phyloP scores from a whole-genome alignment of 768 basidiomycete genomes.

The Tricholoma bakamatsutake region DNA sequence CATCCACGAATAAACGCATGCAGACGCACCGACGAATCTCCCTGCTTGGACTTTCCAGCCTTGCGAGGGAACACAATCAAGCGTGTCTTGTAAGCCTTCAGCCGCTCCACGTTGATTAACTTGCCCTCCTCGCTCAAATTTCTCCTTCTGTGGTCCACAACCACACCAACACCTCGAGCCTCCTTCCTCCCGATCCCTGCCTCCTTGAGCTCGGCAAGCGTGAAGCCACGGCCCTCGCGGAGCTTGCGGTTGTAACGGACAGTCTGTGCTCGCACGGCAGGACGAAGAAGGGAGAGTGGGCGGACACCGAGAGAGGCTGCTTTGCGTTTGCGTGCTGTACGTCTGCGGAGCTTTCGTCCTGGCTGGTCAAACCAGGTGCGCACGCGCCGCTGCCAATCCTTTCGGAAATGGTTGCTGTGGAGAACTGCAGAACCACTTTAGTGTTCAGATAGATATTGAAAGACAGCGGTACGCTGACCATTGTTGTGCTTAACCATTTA shows the following conservation, averaged over 20 bases:
- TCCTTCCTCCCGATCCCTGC: slow-evolving; percentile 93
- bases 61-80: slow-evolving; percentile 98
- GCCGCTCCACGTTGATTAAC: slow-evolving; percentile 87
- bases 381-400: slow-evolving; percentile 98
- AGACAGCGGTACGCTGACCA: slow-evolving; percentile 40
- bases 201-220: slow-evolving; percentile 89
- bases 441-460: background rate
- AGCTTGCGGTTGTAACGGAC: slow-evolving; percentile 98
- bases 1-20: slow-evolving; percentile 5
- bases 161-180: slow-evolving; percentile 88
- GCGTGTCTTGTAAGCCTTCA: slow-evolving; percentile 88
- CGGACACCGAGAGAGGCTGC: slow-evolving; percentile 88
- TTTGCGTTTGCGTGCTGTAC: slow-evolving; percentile 87
- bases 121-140: slow-evolving; percentile 97
- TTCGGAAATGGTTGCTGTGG: slow-evolving; percentile 92
- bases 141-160: slow-evolving; percentile 95
- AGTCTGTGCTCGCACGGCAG: slow-evolving; percentile 94
- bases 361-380: slow-evolving; percentile 99
- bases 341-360: slow-evolving; percentile 93
- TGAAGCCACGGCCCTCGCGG: slow-evolving; percentile 96
- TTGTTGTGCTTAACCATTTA: slow-evolving; percentile 77
- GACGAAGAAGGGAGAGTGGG: slow-evolving; percentile 87
- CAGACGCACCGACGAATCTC: slow-evolving; percentile 77
- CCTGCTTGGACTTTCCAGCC: slow-evolving; percentile 91
- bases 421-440: slow-evolving; percentile 49